phyloP scores from a whole-genome alignment of 2,329 filamentous ascomycete species.

The Beauveria scarabaeidicola region DNA sequence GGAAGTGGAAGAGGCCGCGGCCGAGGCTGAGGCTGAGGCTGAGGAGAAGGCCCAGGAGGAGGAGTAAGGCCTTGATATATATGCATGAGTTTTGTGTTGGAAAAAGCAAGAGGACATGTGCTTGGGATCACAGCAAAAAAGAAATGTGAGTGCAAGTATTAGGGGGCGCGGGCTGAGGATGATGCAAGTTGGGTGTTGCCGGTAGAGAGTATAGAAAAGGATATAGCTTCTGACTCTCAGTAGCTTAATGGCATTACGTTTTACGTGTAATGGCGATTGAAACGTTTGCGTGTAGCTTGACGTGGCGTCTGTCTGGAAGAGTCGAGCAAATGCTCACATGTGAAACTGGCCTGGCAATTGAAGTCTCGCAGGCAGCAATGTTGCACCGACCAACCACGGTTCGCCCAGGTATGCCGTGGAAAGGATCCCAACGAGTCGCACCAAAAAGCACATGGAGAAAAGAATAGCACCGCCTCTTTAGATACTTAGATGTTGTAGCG shows the following conservation, averaged over 20 bases:
- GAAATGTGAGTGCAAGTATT: conserved; percentile 2
- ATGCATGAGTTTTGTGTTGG: background rate
- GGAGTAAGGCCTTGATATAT: conserved; percentile 14
- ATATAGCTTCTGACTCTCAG: conserved; percentile 4
- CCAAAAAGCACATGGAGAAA: background rate
- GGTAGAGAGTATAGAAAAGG: conserved; percentile 7
- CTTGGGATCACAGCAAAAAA: conserved; percentile 4
- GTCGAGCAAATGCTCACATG: background rate
- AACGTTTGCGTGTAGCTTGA: background rate
- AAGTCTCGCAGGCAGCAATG: background rate
- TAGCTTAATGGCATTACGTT: conserved; percentile 9
- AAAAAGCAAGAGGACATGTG: conserved; percentile 1
- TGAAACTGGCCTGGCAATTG: background rate
- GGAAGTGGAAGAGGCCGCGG: conserved; percentile 16
- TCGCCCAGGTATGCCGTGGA: background rate
- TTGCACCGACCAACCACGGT: background rate
- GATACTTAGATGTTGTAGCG: background rate
- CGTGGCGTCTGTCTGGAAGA: background rate
- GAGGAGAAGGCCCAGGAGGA: conserved; percentile 17
- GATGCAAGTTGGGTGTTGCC: conserved; percentile 1
- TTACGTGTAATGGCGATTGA: background rate
- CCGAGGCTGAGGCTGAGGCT: conserved; percentile 15
- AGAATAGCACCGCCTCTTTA: background rate
- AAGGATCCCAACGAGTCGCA: background rate
- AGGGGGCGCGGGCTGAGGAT: background rate